These are phyloP conservation scores for Colletotrichum sp. DNA, from an alignment of 2,329 filamentous ascomycete genomes.

Conservation along the genomic window DNA sequence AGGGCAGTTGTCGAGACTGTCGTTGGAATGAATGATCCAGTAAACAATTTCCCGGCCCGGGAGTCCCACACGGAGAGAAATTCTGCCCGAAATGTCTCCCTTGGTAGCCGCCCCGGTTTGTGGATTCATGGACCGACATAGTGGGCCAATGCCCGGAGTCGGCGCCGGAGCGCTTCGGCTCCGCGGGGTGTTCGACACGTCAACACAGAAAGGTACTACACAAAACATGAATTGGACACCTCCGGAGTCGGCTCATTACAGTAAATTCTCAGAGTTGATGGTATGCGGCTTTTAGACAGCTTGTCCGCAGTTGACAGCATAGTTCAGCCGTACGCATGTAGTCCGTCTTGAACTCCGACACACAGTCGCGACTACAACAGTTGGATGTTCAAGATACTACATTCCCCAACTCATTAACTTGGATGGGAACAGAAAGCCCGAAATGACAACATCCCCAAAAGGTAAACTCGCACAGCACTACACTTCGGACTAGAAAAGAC, in stretches of 20 bases:
- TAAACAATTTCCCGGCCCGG: fast-evolving
- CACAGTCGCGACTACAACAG: fast-evolving
- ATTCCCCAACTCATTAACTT: background rate
- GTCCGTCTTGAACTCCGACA: background rate
- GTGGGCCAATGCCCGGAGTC: background rate
- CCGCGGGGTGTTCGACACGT: background rate
- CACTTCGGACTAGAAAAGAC: background rate
- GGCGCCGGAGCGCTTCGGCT: fast-evolving
- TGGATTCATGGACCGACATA: background rate
- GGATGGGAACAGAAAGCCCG: background rate
- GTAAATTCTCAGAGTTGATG: fast-evolving
- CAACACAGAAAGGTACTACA: fast-evolving
- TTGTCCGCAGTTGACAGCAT: background rate
- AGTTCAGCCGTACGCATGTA: background rate
- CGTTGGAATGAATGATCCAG: background rate
- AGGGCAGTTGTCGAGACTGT: background rate
- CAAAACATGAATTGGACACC: background rate
- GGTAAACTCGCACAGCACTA: background rate
- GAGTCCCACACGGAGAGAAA: background rate
- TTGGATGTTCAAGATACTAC: background rate
- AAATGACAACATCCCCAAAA: background rate
- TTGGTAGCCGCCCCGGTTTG: background rate
- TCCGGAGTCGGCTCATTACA: background rate
- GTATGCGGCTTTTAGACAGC: background rate
- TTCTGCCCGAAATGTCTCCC: background rate